Base-by-base conservation (phyloP, 352 stramenopile genomes). In the Pythium folliculosum region DNA sequence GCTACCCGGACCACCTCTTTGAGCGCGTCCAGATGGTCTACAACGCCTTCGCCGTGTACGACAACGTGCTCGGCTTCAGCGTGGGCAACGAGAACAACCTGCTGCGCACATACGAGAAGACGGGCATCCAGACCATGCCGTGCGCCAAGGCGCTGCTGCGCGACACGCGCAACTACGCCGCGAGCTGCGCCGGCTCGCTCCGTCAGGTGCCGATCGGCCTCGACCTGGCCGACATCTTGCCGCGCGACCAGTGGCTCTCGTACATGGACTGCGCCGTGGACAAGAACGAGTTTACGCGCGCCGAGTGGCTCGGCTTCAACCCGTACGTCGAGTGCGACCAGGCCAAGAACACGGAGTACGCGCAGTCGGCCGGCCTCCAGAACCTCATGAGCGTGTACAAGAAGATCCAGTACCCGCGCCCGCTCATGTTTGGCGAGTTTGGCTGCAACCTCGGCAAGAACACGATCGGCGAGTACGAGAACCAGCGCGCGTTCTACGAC, bases 361-460 rank as follows among this genome's bases (percentile, higher is more conserved):
- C 43, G 12, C 50, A 85, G 37, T 84, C 79, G 35, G 65, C 61
- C 14, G 79, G 79, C 22, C 63, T 87, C 8, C 56, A 81, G 51
- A 73, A 65, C 40, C 75, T 87, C 60, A 82, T 87, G 73, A 69
- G 63, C 37, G 75, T 75, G 59, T 87, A 85, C 76, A 67, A 73
- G 19, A 58, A 72, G 44, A 61, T 73, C 13, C 35, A 60, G 27
- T 84, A 81, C 69, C 55, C 74, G 30, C 75, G 74, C 1, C 78
- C 77, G 51, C 66, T 87, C 69, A 82, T 87, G 65, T 84, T 87
- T 60, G 78, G 78, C 48, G 78, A 87, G 62, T 87, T 80, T 59
- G 78, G 78, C 25, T 87, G 78, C 72, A 82, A 84, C 65, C 37
- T 76, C 3, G 77, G 77, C 40, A 62, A 69, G 37, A 87, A 87